Evolutionary conservation across 2,329 filamentous ascomycete genomes (phyloP), one percentile per base, ranked within the genome.

Genomic region (Penicillium carneum): DNA sequence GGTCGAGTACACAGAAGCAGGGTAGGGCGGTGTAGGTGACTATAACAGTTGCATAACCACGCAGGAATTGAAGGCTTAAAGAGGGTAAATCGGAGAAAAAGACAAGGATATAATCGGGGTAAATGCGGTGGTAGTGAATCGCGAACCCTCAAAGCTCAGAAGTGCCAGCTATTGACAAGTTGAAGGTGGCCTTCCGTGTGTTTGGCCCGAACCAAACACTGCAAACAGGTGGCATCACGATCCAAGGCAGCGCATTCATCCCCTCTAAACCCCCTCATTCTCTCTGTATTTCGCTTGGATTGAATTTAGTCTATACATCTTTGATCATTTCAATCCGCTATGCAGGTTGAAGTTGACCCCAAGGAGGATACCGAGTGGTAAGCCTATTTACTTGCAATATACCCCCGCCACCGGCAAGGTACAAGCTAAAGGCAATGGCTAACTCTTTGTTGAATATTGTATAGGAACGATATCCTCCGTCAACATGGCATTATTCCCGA

Each of bases 351-450:
- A 46, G 90, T 99, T 69, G 90, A 98, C 75, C 94, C 94, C 34
- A 96, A 98, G 74, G 95, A 93, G 65, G 95, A 99, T 76, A 99
- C 95, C 65, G 95, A 99, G 89, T 99, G 95, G 95, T 93, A 82
- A 62, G 68, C 67, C 50, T 48, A 42, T 50, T 43, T 43, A 33
- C 46, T 61, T 63, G 62, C 68, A 58, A 58, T 31, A 53, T 23
- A 23, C 59, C 59, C 59, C 57, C 39, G 38, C 57, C 55, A 46
- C 59, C 49, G 58, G 56, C 61, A 55, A 67, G 55, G 56, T 59
- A 54, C 54, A 59, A 8, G 23, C 20, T n/a, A 57, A 56, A 57
- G 45, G 63, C 43, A 51, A 47, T 63, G 11, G 51, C 64, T 65
- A 61, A 63, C 63, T 60, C 3, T 3, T 26, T 26, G 23, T 26